A percentile compares a stretch with the other conserved stretches of the same genome.
phyloP scores from a whole-genome alignment of 208 protist genomes.

The Leishmania braziliensis region DNA sequence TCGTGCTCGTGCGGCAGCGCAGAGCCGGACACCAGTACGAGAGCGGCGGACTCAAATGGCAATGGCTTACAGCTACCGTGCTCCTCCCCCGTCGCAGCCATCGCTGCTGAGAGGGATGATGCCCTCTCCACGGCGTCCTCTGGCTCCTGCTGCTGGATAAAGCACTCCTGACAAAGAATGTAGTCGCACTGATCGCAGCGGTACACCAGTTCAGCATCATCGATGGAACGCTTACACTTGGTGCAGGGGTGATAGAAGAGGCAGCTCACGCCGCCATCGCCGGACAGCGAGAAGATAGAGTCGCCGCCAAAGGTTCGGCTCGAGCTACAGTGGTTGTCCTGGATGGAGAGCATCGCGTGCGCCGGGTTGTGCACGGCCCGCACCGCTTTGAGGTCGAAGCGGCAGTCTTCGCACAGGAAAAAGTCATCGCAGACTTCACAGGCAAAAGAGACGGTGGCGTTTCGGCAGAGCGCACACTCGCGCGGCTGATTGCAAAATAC shows the following conservation, averaged over 20 bases:
- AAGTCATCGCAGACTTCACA: constrained; percentile 60
- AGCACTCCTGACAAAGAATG: constrained; percentile 66
- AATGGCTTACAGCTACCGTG: neutral
- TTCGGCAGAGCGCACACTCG: constrained; percentile 58
- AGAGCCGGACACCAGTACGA: neutral
- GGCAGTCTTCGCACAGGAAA: constrained; percentile 66
- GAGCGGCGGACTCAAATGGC: neutral
- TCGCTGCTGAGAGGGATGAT: neutral
- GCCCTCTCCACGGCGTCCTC: constrained; percentile 6
- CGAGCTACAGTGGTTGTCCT: constrained; percentile 46
- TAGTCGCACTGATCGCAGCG: constrained; percentile 76
- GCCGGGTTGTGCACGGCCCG: constrained; percentile 33
- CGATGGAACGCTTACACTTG: constrained; percentile 55
- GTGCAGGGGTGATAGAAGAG: constrained; percentile 83
- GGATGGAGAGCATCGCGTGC: constrained; percentile 50
- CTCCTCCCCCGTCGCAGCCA: neutral
- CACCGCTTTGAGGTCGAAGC: constrained; percentile 31
- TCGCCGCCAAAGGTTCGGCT: constrained; percentile 56
- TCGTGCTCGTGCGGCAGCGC: constrained; percentile 51
- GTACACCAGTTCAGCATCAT: constrained; percentile 70
- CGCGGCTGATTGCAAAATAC: constrained; percentile 47
- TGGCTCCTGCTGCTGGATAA: constrained; percentile 20
- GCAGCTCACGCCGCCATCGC: constrained; percentile 47
- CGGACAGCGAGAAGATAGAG: constrained; percentile 36
- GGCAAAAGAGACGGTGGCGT: constrained; percentile 40